Evolutionary conservation across 2,329 filamentous ascomycete species (phyloP), one percentile per base, ranked within the genome.

Genomic region (Exophiala calicioides): DNA sequence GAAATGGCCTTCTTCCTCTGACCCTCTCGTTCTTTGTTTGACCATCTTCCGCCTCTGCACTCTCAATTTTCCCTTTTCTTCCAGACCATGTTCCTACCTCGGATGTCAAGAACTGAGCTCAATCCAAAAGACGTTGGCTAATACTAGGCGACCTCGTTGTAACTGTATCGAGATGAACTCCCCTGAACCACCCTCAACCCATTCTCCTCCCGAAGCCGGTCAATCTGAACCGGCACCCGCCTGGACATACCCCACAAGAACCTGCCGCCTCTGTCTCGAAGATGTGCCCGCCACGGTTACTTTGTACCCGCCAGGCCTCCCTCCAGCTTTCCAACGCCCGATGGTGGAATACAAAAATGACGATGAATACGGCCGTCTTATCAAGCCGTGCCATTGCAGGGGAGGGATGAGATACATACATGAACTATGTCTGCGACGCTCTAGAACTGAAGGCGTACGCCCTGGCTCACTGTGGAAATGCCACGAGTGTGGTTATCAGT

Each of bases 391-490:
- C 75, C 83, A 85, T 69, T 98, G 93, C 77, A 94, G 88, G 71
- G 93, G 93, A 41, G 88, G 87, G 29, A 88, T 91, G 59, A 88
- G 88, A 70, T 96, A 95, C 68, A 90, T 97, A 18, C 93, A 98
- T 66, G 89, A 96, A 67, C 86, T 83, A 21, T 98, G 93, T 63
- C 75, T 98, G 37, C 81, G 86, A 60, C 76, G 80, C 8, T 97
- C 90, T 89, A 81, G 93, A 58, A 78, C 84, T 53, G 79, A 87
- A 32, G 82, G 89, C 62, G 85, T 87, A 0, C 39, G 55, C 9
- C 42, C 50, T 3, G 53, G 47, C n/a, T 53, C 51, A 12, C 41
- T 58, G 20, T 59, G 56, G 56, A 59, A 59, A 47, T 60, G 58
- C 34, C 53, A 56, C 34, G 39, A 55, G 33, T 60, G 58, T 42